These are phyloP conservation scores for Populus ilicifolia DNA, from an alignment of 345 rosid genomes.

Conservation along the genomic window DNA sequence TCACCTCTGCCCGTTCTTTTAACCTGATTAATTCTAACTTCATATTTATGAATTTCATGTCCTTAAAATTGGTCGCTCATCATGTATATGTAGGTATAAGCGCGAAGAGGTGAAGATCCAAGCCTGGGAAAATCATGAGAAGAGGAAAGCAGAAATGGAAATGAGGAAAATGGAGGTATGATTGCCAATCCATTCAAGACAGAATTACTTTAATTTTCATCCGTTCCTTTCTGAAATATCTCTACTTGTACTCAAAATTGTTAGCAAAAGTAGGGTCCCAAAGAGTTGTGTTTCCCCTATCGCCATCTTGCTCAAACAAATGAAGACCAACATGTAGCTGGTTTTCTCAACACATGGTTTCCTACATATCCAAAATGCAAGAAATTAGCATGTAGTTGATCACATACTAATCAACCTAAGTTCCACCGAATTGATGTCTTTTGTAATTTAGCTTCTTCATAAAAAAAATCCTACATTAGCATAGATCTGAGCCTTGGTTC, in stretches of 20 bases:
- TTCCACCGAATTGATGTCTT: neutral
- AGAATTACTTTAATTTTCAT: constrained; percentile 1
- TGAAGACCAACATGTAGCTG: constrained; percentile 3
- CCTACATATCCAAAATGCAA: constrained; percentile 1
- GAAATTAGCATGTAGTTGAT: neutral
- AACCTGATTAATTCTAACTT: neutral
- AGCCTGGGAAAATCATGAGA: constrained; percentile 93
- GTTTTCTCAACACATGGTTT: neutral
- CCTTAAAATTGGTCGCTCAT: neutral
- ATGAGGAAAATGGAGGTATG: constrained; percentile 89
- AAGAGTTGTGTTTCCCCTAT: neutral
- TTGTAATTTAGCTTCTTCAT: neutral
- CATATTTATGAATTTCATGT: constrained; percentile 1
- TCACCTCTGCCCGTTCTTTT: neutral
- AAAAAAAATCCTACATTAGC: neutral
- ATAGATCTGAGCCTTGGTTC: neutral
- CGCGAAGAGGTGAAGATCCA: constrained; percentile 91
- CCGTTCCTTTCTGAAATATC: neutral
- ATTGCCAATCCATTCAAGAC: neutral
- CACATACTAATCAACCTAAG: neutral
- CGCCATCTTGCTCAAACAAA: neutral
- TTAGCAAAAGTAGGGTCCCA: neutral
- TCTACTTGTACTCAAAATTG: neutral
- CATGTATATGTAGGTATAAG: constrained; percentile 55
- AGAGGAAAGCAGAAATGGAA: constrained; percentile 92